A percentile compares a stretch with the other conserved stretches of the same genome.
Evolutionary conservation across 106 monocot genomes (phyloP).

Genomic region (Narthecium ossifragum): DNA sequence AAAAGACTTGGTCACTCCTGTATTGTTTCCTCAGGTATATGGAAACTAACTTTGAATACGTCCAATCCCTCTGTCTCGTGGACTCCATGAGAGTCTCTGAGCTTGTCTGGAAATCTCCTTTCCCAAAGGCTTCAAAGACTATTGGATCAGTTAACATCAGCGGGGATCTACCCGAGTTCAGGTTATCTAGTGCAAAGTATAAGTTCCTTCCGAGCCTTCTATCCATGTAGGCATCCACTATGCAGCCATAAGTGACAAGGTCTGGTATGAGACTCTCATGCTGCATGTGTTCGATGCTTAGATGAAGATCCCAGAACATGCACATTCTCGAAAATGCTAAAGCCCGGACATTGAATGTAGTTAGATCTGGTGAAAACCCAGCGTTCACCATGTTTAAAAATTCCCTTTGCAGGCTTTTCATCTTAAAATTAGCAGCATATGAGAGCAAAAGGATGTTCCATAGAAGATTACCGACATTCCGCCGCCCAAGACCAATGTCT

Average conservation of each 20-base stretch:
- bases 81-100: conserved; percentile 66
- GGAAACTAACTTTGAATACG: conserved; percentile 54
- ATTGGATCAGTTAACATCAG: conserved; percentile 63
- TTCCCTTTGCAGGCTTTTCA: conserved; percentile 92
- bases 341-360: conserved; percentile 77
- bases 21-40: conserved; percentile 58
- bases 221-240: conserved; percentile 76
- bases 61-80: conserved; percentile 30
- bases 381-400: conserved; percentile 74
- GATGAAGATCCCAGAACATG: conserved; percentile 97
- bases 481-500: conserved; percentile 67
- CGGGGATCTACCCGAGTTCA: conserved; percentile 31
- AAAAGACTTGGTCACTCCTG: conserved; percentile 83
- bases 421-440: conserved; percentile 90
- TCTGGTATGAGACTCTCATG: conserved; percentile 49
- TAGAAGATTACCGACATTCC: conserved; percentile 75
- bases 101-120: conserved; percentile 82
- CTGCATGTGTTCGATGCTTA: conserved; percentile 83
- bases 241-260: conserved; percentile 85
- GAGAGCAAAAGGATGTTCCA: conserved; percentile 89
- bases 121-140: conserved; percentile 86
- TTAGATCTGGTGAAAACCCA: conserved; percentile 75
- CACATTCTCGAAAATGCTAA: conserved; percentile 83
- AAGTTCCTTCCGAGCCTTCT: conserved; percentile 78
- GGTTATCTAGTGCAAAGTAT: conserved; percentile 42